Base-by-base conservation (phyloP, 2,329 filamentous ascomycete genomes). In the Septoria linicola region DNA sequence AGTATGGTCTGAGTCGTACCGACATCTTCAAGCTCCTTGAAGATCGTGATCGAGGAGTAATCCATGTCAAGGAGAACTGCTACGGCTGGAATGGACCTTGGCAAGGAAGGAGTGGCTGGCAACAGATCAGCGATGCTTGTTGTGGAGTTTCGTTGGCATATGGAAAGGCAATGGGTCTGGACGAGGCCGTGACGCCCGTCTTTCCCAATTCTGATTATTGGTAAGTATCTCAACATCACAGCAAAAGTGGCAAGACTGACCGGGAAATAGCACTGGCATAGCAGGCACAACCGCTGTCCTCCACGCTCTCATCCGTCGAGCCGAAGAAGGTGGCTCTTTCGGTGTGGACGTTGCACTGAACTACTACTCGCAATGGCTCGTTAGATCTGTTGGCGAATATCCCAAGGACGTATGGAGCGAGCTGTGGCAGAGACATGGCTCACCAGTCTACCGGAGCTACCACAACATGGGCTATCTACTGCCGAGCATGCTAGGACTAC, bases 1-100 rank as follows among this genome's bases (percentile, higher is more conserved):
- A 73, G 48, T 71, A 72, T 20, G 77, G 76, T 0, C 76, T 78
- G 51, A 69, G 70, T 0, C 62, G 66, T 0, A 62, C 72, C 3
- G 72, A 68, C 1, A 63, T 78, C 21, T 61, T 76, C 3, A 68
- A 75, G 5, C 48, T 76, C 35, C 70, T 67, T 2, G 67, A 71
- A 39, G 63, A 71, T 5, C 65, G 75, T 7, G 68, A 66, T 2
- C 62, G 69, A 17, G 76, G 75, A 0, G 67, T 79, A 17, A 68
- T 80, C 14, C 72, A 77, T 37, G 72, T 75, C 2, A 65, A 73
- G 3, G 77, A 79, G 64, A 79, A 80, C 56, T 80, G 76, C 60
- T 81, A 79, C 53, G 78, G 78, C 0, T 79, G 72, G 69, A 59
- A 77, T 42, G 78, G 77, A 0, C 73, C 73, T 0, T 76, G 73